Conservation (phyloP, 192 early-diverging fungal species). For the Backusella mclennaniae region DNA sequence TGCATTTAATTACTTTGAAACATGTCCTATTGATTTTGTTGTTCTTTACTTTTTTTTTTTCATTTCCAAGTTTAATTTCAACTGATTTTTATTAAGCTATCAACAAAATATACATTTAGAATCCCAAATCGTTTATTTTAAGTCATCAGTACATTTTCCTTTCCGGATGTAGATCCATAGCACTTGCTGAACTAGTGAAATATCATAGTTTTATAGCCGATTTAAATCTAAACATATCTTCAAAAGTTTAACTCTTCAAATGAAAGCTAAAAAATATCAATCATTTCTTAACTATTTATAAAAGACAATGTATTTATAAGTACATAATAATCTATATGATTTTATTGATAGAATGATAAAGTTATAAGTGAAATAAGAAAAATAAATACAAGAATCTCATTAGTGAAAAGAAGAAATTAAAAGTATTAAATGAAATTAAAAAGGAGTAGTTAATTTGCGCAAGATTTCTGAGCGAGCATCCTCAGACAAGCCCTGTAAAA, state of each 20-base stretch:
- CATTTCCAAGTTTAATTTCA: background rate
- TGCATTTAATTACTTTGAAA: background rate
- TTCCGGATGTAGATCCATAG: too few species aligned
- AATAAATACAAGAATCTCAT: slow-evolving; percentile 9
- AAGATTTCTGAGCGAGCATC: slow-evolving; percentile 30
- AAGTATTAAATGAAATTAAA: slow-evolving; percentile 15
- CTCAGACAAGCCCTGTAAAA: slow-evolving; percentile 29
- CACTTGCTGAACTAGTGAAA: too few species aligned
- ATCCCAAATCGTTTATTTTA: too few species aligned
- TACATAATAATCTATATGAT: slow-evolving; percentile 7
- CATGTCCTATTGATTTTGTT: background rate
- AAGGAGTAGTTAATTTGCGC: slow-evolving; percentile 14
- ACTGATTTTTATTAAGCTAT: background rate
- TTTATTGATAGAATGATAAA: slow-evolving; percentile 3
- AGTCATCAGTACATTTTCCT: too few species aligned
- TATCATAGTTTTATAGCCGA: too few species aligned
- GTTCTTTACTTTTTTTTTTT: background rate
- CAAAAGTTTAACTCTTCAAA: too few species aligned
- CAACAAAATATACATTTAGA: background rate
- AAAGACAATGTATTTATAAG: background rate
- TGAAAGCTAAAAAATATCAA: too few species aligned
- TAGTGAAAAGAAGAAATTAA: background rate
- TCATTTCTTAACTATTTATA: too few species aligned
- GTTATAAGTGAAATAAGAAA: background rate
- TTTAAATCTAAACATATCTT: too few species aligned